Base-by-base conservation (phyloP, 202 grass and related monocot genomes). In the Setaria viridis region DNA sequence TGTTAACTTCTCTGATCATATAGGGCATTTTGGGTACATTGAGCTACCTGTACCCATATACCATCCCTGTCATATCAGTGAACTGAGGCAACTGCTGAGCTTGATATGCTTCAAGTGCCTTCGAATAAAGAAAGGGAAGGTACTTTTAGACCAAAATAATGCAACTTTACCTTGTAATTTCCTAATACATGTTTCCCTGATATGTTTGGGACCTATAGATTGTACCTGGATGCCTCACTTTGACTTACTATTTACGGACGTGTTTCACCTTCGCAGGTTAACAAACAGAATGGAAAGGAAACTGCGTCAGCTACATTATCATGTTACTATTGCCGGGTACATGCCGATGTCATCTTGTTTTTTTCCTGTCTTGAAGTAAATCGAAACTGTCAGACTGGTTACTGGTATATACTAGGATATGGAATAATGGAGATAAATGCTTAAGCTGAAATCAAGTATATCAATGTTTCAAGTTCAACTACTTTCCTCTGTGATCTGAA, bases 11-110 rank as follows among this genome's bases (percentile, higher is more conserved):
- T 82, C 76, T 55, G 46, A 32, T 54, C 70, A 81, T 62, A 41
- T 75, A 99, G 97, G 97, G 67, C 97, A 99, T 89, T 99, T 99
- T 85, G 97, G 97, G 57, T 94, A 83, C 87, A 91, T 99, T 20
- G 91, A 96, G 80, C 87, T 99, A 78, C 97, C 97, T 64, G 87
- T 99, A 83, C 90, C 93, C n/a, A 67, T 99, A 45, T 99, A 90
- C 88, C 97, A 99, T 82, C 97, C 97, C 11, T 94, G 82, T 3
- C 91, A 99, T 87, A 53, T 99, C 33, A 92, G 78, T 42, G 97
- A 99, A 67, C 78, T 99, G 67, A 91, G 85, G 65, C 84, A 95
- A 19, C 42, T 96, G 77, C 76, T 99, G 53, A 96, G 82, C 53
- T 42, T 91, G 57, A 37, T 99, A 53, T 99, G 97, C 77, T 82